Evolutionary conservation across 192 early-diverging fungal species (phyloP), one percentile per base, ranked within the genome.

Genomic region (Funneliformis geosporum): DNA sequence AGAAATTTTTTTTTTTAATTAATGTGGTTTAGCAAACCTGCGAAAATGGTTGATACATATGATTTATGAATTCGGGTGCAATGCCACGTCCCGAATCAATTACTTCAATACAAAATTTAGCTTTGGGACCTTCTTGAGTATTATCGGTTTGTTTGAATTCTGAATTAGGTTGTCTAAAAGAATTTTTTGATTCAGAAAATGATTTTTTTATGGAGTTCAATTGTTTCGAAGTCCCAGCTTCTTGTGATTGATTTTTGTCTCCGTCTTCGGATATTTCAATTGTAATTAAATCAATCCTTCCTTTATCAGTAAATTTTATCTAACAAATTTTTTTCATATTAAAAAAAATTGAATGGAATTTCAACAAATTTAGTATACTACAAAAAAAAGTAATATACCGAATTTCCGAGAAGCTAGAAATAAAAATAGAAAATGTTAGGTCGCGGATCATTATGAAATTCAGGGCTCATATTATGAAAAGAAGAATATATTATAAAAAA

Each of bases 331-430:
- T 27, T 9, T 21, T 12, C 7, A 28, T 68, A 21, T 68, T 18
- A 38, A 38, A 8, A 43, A 5, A 2, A 1, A n/a, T 39, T 7
- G 9, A 25, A 69, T 68, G 9, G 38, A 44, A 25, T 8, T 28
- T 65, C 27, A 65, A 2, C 5, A 55, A 55, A 55, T 21, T 55
- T 55, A 47, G 16, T 55, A 55, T 55, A 55, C 16, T 7, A n/a
- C 6, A n/a, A 55, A 55, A 55, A 55, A 21, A 4, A 55, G 16
- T 69, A 39, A 65, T n/a, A n/a, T 69, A 69, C 67, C 18, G 39
- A 39, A 69, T 69, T 69, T 69, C 67, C 67, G 10, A 69, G 67
- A 69, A 69, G 67, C 67, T 69, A 43, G 2, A 33, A 68, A 21
- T 65, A 8, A 69, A 44, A n/a, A 8, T 69, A 40, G 5, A 69